phyloP scores from a whole-genome alignment of 2,329 filamentous ascomycete genomes.

The Aspergillus floridensis region DNA sequence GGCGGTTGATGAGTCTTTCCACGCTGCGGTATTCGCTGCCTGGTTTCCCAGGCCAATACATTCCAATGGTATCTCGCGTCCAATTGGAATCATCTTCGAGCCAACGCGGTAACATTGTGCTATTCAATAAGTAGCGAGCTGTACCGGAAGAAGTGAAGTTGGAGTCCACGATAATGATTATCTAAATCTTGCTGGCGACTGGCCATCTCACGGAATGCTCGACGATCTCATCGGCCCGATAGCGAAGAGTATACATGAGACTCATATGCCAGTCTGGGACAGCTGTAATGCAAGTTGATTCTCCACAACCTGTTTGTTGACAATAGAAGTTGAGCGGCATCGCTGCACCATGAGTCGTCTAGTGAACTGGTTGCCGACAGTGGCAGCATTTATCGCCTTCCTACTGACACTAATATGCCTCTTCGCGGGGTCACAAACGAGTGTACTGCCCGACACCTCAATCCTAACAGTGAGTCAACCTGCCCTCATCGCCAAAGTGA shows the following conservation, averaged over 20 bases:
- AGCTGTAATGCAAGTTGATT: background rate
- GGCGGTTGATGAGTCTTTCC: background rate
- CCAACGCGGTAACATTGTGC: background rate
- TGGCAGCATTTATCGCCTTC: constrained; percentile 54
- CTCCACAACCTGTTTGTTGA: background rate
- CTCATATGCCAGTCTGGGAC: background rate
- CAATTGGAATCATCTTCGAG: background rate
- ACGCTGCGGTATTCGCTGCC: background rate
- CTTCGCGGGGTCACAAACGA: constrained; percentile 58
- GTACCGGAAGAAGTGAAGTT: background rate
- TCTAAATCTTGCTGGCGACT: background rate
- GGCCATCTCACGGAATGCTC: constrained; percentile 4
- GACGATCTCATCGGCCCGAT: background rate
- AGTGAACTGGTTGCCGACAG: constrained; percentile 46
- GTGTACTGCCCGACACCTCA: constrained; percentile 57
- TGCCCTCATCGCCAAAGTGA: background rate
- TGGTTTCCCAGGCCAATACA: background rate
- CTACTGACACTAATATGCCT: constrained; percentile 60
- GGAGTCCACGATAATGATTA: background rate
- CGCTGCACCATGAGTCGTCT: constrained; percentile 12
- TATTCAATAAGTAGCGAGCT: background rate
- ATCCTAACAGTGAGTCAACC: constrained; percentile 53
- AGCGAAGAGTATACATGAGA: background rate
- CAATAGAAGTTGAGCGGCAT: background rate
- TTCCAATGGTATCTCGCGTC: background rate